Percentiles rank a stretch among this genome's conserved stretches.
phyloP scores from a whole-genome alignment of 352 stramenopile species.

The Pythium rhizo-oryzae region DNA sequence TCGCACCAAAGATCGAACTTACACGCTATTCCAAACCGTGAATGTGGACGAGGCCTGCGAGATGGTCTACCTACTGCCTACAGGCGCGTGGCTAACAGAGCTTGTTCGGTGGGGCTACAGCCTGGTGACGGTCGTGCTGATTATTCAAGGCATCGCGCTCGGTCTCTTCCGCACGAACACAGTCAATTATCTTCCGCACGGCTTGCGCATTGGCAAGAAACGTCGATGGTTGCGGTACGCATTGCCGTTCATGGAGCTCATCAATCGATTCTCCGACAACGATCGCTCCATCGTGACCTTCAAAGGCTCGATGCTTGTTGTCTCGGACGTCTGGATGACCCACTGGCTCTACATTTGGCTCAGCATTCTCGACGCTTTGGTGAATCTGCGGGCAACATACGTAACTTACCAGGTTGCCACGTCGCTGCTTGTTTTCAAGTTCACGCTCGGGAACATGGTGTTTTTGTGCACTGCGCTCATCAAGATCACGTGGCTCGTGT shows the following conservation, averaged over 20 bases:
- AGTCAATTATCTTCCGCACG: conserved; percentile 46
- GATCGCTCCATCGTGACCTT: conserved; percentile 47
- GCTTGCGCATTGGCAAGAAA: conserved; percentile 35
- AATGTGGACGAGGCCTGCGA: conserved; percentile 39
- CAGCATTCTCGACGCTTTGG: conserved; percentile 51
- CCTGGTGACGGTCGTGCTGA: conserved; percentile 43
- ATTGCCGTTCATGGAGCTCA: conserved; percentile 46
- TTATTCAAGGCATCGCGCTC: conserved; percentile 44
- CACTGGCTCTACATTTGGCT: conserved; percentile 66
- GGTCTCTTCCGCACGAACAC: conserved; percentile 37
- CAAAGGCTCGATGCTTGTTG: conserved; percentile 55
- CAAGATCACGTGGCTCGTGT: conserved; percentile 63
- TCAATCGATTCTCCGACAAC: conserved; percentile 35
- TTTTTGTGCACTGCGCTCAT: conserved; percentile 53
- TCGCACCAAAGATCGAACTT: conserved; percentile 36
- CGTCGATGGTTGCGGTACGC: conserved; percentile 39
- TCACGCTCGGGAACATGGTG: conserved; percentile 52
- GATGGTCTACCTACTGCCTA: conserved; percentile 44
- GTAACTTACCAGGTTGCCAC: conserved; percentile 44
- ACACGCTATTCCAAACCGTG: conserved; percentile 46
- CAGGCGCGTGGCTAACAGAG: conserved; percentile 37
- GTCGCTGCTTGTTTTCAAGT: conserved; percentile 49
- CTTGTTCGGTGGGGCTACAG: conserved; percentile 43
- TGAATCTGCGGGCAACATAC: conserved; percentile 50
- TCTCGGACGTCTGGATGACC: conserved; percentile 65